Evolutionary conservation across 2,329 filamentous ascomycete species (phyloP).

Genomic region (Ilyonectria sp.): DNA sequence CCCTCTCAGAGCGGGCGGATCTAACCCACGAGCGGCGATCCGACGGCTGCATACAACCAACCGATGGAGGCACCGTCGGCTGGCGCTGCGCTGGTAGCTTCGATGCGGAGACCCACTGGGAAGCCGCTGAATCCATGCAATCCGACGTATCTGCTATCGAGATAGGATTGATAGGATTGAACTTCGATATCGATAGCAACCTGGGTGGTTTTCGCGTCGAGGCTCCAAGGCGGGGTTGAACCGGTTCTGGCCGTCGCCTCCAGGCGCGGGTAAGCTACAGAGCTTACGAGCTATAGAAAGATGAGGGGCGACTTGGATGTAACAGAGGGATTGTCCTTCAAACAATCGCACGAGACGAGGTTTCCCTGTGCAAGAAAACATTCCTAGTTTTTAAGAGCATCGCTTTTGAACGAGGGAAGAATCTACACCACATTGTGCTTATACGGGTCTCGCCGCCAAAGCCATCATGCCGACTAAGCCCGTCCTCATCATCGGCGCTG

Average conservation of each 20-base stretch:
- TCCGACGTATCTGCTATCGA: background rate
- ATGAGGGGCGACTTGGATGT: too few relatives aligned
- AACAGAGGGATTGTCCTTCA: too few relatives aligned
- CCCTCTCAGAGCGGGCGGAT: background rate
- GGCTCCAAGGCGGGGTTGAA: background rate
- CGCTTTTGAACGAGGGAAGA: background rate
- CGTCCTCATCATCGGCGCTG: conserved; percentile 56
- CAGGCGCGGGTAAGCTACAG: background rate
- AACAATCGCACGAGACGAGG: too few relatives aligned
- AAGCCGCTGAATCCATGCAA: background rate
- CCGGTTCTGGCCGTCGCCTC: background rate
- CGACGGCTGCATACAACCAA: conserved; percentile 13
- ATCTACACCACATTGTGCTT: background rate
- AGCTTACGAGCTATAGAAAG: background rate
- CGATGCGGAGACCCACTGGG: background rate
- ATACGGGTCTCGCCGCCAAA: background rate
- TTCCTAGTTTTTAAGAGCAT: background rate
- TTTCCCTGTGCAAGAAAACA: too few relatives aligned
- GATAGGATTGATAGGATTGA: background rate
- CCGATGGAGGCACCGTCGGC: background rate
- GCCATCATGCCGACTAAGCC: conserved; percentile 35
- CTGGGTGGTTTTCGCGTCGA: background rate
- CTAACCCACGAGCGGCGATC: background rate
- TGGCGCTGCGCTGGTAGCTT: background rate
- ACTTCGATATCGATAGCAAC: background rate